A percentile compares a stretch with the other conserved stretches of the same genome.
Evolutionary conservation across 352 stramenopile genomes (phyloP).

Genomic region (Globisporangium cystogenes): DNA sequence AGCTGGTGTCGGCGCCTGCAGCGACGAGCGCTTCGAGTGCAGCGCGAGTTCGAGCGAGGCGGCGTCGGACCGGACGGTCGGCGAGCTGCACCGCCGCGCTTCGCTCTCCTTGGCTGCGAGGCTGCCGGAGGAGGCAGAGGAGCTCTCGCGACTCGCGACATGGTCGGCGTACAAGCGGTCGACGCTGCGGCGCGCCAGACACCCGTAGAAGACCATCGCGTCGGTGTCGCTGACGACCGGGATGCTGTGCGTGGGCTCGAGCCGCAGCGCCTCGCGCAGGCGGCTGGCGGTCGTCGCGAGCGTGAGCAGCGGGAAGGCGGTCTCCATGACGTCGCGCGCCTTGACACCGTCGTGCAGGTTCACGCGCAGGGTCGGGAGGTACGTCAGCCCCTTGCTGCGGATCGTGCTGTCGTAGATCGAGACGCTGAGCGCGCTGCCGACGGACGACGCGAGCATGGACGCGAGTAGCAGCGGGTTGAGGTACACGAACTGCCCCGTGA

Average conservation of each 20-base stretch:
- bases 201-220: slow-evolving; percentile 44
- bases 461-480: slow-evolving; percentile 54
- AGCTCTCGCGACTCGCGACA: background rate
- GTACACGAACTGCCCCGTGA: slow-evolving; percentile 69
- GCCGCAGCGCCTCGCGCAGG: slow-evolving; percentile 21
- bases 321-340: slow-evolving; percentile 51
- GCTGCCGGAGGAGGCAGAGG: background rate
- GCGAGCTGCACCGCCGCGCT: slow-evolving; percentile 3
- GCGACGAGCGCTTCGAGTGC: slow-evolving; percentile 4
- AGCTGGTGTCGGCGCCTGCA: background rate
- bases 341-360: slow-evolving; percentile 38
- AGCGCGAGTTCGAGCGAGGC: background rate
- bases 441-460: slow-evolving; percentile 36
- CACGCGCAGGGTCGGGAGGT: slow-evolving; percentile 43
- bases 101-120: slow-evolving; percentile 6
- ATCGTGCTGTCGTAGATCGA: slow-evolving; percentile 65
- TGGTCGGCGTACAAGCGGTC: slow-evolving; percentile 1
- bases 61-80: background rate
- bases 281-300: slow-evolving; percentile 27
- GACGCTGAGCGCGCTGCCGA: slow-evolving; percentile 46
- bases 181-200: slow-evolving; percentile 21
- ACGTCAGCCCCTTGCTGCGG: slow-evolving; percentile 42
- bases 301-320: slow-evolving; percentile 30
- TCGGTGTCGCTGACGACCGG: slow-evolving; percentile 36
- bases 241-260: slow-evolving; percentile 15